Base-by-base conservation (phyloP, 2,329 filamentous ascomycete species). In the Colletotrichum echinochloae region DNA sequence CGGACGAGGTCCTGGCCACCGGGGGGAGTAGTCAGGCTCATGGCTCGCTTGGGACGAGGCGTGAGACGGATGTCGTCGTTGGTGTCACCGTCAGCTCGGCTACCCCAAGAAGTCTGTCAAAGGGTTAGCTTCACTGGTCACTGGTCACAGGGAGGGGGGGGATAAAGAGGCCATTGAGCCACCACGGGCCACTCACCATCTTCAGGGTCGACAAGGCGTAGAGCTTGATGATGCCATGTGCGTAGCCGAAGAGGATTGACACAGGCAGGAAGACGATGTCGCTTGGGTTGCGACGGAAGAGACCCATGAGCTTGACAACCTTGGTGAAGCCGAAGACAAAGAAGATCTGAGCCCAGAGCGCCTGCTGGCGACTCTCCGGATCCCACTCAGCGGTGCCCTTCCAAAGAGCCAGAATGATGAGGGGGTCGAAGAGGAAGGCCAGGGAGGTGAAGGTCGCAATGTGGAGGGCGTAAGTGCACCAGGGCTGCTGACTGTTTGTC, bases 401-500 rank as follows among this genome's bases (percentile, higher is more conserved):
- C 84, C 90, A 91, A 76, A 91, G 90, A 26, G 92, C 85, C 72
- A 86, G 88, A 72, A 95, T 85, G 60, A 96, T 86, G 46, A 94
- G 83, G 35, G 91, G 87, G 81, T 98, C 95, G 75, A 93, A 88
- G 57, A 92, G 80, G 73, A 97, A 90, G 37, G 95, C 94, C 77
- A 97, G 91, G 48, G 95, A 96, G 54, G 94, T 97, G 78, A 98
- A 91, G 20, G 95, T 98, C 33, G 95, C 96, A 78, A 97, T 85
- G 82, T 98, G 93, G 71, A 98, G 90, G 60, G 95, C 94, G 80
- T 98, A 98, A 16, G 94, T 93, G 82, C 92, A 97, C 94, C 95
- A 98, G 59, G 90, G 92, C 80, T 98, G 95, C 78, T 93, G 93
- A 76, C 95, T 97, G 76, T 66, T 73, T 73, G 71, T 78, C 75